These are phyloP conservation scores for Amesomyces nigricolor DNA, from an alignment of 2,329 filamentous ascomycete species.

Conservation along the genomic window DNA sequence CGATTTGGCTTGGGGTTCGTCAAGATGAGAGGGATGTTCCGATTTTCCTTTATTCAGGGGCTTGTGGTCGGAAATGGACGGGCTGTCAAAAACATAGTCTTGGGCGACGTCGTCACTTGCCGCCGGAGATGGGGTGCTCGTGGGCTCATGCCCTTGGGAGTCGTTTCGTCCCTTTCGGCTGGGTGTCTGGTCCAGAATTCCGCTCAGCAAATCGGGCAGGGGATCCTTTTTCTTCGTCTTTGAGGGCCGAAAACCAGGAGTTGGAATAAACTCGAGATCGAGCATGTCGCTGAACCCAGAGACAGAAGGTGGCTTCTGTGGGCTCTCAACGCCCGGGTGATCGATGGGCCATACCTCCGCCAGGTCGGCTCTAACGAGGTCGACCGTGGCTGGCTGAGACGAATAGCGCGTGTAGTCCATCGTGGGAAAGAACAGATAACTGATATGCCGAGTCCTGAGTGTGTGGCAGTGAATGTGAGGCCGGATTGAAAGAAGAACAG, in stretches of 20 bases:
- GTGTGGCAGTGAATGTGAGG: neutral
- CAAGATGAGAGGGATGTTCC: neutral
- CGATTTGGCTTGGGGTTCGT: neutral
- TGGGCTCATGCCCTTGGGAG: neutral
- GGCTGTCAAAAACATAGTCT: neutral
- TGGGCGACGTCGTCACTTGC: neutral
- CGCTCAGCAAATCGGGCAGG: slow-evolving; percentile 1
- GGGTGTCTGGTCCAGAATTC: slow-evolving; percentile 1
- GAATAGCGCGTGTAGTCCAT: slow-evolving; percentile 9
- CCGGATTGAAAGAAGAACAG: too few relatives aligned
- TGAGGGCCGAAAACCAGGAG: neutral
- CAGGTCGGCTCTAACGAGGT: slow-evolving; percentile 13
- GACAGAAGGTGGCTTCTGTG: neutral
- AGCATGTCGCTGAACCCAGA: slow-evolving; percentile 9
- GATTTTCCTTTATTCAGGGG: neutral
- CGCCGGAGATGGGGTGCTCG: neutral
- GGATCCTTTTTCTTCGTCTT: neutral
- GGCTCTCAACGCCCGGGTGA: neutral
- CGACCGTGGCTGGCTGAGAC: slow-evolving; percentile 12
- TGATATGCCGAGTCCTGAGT: neutral
- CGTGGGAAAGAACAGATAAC: neutral
- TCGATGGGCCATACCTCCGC: slow-evolving; percentile 12
- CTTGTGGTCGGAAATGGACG: neutral
- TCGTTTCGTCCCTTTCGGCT: neutral
- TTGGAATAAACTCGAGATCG: slow-evolving; percentile 7